Evolutionary conservation across 257 asterid genomes (phyloP), one percentile per base, ranked within the genome.

Genomic region (Verbascum thapsus): DNA sequence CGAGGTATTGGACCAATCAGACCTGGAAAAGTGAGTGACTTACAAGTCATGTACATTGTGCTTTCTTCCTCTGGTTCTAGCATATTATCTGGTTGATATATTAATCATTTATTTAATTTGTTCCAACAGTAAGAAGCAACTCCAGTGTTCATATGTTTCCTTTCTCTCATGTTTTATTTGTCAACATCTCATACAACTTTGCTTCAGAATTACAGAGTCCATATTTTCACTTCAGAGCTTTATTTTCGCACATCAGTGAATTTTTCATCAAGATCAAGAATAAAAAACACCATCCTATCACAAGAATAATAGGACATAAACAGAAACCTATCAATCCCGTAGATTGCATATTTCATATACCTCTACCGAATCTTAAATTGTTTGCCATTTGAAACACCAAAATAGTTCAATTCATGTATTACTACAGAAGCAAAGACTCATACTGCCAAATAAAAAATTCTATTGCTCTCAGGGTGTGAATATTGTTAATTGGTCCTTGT

Each of bases 271-370:
- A 35, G 45, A 22, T 37, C 30, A 16, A 16, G 47, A 56, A 37
- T 37, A 47, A 35, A 56, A 37, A 16, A 53, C 11, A 34, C 48
- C 62, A 55, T 26, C 15, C 60, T 55, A 37, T 32, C 59, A 35
- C 18, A 17, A 48, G 44, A 7, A 20, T 13, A 37, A 47, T 13
- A n/a, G 22, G 26, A 32, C 16, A 13, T 35, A 35, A 55, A 43
- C 4, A 6, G 43, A 39, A 15, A 26, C 34, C 37, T 26, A 16
- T 12, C 32, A 52, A 40, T 26, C 41, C 23, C 13, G 26, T 12
- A 32, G 23, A 34, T 19, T 7, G 12, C 16, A 43, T 26, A 60
- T 26, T 60, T 17, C 32, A 35, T 17, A 41, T 15, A 47, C 26
- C 13, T 44, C 47, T 12, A 35, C 51, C 51, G 16, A 45, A 49